A percentile compares a stretch with the other conserved stretches of the same genome.
phyloP scores from a whole-genome alignment of 768 basidiomycete species.

The Auricularia heimuer region DNA sequence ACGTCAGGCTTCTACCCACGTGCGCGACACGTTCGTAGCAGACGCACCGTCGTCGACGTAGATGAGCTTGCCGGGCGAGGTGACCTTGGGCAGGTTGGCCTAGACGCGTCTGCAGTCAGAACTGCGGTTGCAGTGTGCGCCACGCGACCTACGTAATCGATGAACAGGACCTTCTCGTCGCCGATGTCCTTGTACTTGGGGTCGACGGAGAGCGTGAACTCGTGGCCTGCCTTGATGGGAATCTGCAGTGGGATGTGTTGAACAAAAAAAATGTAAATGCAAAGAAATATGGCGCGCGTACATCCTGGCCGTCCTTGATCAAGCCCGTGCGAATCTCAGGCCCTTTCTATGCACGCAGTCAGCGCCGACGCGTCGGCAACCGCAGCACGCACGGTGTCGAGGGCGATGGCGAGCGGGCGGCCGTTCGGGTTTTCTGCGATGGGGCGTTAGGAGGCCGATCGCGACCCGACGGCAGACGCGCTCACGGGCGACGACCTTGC shows the following conservation, averaged over 20 bases:
- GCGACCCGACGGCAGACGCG: background rate
- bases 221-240: conserved; percentile 81
- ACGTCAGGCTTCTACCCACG: conserved; percentile 3
- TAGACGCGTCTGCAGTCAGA: conserved; percentile 21
- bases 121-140: background rate
- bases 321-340: conserved; percentile 97
- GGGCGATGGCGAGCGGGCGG: conserved; percentile 92
- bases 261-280: conserved; percentile 5
- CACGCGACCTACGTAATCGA: conserved; percentile 74
- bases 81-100: conserved; percentile 91
- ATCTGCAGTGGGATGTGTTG: conserved; percentile 35
- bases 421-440: conserved; percentile 54
- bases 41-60: conserved; percentile 87
- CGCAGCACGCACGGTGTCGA: conserved; percentile 72
- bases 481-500: conserved; percentile 72
- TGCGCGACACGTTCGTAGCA: background rate
- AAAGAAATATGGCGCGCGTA: conserved; percentile 21
- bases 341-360: conserved; percentile 62
- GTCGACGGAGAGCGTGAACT: conserved; percentile 86
- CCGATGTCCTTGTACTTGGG: conserved; percentile 66
- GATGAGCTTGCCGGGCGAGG: conserved; percentile 92
- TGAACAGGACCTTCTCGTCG: conserved; percentile 76
- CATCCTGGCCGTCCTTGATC: conserved; percentile 80
- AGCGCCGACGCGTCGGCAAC: background rate
- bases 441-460: conserved; percentile 3